phyloP scores from a whole-genome alignment of 768 basidiomycete genomes.

The Lactifluus pinguis region DNA sequence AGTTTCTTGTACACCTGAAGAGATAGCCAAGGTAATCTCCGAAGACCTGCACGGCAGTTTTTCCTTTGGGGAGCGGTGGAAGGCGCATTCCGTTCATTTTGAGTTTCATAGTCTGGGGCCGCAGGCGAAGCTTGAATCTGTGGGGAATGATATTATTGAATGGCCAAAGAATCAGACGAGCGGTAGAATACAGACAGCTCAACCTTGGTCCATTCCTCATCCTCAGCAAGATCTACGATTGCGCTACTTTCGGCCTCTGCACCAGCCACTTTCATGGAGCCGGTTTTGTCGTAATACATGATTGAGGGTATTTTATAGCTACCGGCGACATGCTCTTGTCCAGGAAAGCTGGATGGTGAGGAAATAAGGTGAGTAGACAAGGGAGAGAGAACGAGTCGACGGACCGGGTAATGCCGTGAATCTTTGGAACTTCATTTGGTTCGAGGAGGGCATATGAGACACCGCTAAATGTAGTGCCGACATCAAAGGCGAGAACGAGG shows the following conservation, averaged over 20 bases:
- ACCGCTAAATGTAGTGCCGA: slow-evolving; percentile 78
- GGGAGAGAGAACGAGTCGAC: slow-evolving; percentile 8
- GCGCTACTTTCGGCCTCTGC: slow-evolving; percentile 65
- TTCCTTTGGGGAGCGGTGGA: slow-evolving; percentile 53
- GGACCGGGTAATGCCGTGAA: slow-evolving; percentile 71
- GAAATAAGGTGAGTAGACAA: background rate
- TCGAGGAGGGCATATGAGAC: slow-evolving; percentile 79
- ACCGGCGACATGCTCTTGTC: slow-evolving; percentile 78
- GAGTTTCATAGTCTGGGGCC: slow-evolving; percentile 69
- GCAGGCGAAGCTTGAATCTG: slow-evolving; percentile 74
- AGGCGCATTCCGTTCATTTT: slow-evolving; percentile 81
- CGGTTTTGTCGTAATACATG: slow-evolving; percentile 62
- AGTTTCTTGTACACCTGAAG: slow-evolving; percentile 62
- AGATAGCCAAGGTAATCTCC: slow-evolving; percentile 73
- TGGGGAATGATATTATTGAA: background rate
- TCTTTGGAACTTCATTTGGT: slow-evolving; percentile 73
- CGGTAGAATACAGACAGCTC: slow-evolving; percentile 51
- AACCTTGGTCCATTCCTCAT: slow-evolving; percentile 67
- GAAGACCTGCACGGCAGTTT: slow-evolving; percentile 65
- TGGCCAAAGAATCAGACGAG: background rate
- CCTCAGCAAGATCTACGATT: slow-evolving; percentile 56
- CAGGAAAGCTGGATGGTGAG: slow-evolving; percentile 50
- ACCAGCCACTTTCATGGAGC: slow-evolving; percentile 60
- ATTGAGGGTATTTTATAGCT: slow-evolving; percentile 78
- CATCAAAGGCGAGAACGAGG: slow-evolving; percentile 70